A percentile compares a stretch with the other conserved stretches of the same genome.
Evolutionary conservation across 2,329 filamentous ascomycete species (phyloP).

Genomic region (Claviceps lovelessii): DNA sequence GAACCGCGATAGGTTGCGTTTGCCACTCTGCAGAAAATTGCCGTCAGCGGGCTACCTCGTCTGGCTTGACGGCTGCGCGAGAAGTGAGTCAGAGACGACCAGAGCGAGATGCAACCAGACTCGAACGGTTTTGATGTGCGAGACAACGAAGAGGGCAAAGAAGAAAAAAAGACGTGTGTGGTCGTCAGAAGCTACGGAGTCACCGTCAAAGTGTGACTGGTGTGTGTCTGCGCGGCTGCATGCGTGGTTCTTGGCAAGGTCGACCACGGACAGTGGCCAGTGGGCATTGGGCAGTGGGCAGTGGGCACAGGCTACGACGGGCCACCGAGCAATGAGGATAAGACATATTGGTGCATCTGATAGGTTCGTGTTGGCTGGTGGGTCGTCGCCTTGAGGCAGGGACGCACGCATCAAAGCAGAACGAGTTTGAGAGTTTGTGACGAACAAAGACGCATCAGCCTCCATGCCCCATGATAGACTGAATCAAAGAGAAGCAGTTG

Average conservation of each 20-base stretch:
- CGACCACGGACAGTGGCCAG: too few relatives aligned
- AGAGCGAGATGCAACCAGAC: not conserved
- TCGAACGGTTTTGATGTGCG: not conserved
- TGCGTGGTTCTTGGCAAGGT: too few relatives aligned
- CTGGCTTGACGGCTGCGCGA: not conserved
- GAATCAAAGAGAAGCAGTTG: not conserved
- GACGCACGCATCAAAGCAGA: not conserved
- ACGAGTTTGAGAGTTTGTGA: not conserved
- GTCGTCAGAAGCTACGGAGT: not conserved
- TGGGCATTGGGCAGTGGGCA: too few relatives aligned
- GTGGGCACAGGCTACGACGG: too few relatives aligned
- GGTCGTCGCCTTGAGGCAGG: not conserved
- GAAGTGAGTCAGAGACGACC: not conserved
- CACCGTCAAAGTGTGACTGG: not conserved
- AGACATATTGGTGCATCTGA: too few relatives aligned
- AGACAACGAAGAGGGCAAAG: not conserved
- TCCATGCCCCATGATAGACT: not conserved
- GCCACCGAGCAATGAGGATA: too few relatives aligned
- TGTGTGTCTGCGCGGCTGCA: not conserved
- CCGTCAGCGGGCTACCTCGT: not conserved
- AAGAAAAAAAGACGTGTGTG: not conserved
- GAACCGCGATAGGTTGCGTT: not conserved
- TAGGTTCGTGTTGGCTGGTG: too few relatives aligned
- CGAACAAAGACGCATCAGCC: not conserved
- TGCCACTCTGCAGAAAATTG: not conserved